phyloP scores from a whole-genome alignment of 768 basidiomycete genomes.

The Dioszegia crocea region DNA sequence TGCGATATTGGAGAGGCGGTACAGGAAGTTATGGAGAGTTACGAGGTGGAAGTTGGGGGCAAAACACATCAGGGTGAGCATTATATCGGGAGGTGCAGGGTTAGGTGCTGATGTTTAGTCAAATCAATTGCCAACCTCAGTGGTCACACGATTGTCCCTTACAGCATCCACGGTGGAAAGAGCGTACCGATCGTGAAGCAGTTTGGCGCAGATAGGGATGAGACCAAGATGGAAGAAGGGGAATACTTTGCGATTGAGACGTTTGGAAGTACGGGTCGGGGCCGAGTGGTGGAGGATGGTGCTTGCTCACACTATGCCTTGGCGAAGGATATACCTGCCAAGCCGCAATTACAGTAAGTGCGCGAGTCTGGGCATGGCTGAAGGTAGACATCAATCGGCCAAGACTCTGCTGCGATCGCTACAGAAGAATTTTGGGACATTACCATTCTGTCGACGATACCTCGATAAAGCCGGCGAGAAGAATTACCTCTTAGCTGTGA shows the following conservation, averaged over 20 bases:
- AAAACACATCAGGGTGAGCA: conserved; percentile 70
- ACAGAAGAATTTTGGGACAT: conserved; percentile 85
- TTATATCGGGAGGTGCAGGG: not conserved
- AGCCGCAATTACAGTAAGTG: conserved; percentile 60
- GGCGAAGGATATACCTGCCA: conserved; percentile 32
- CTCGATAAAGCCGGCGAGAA: conserved; percentile 87
- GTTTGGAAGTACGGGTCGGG: conserved; percentile 93
- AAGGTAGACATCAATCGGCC: conserved; percentile 61
- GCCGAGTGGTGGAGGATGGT: conserved; percentile 78
- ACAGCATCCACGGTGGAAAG: conserved; percentile 90
- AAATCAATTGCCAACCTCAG: conserved; percentile 91
- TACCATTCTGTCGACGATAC: conserved; percentile 93
- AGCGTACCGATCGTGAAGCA: conserved; percentile 84
- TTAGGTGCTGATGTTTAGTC: conserved; percentile 58
- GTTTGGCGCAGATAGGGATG: conserved; percentile 57
- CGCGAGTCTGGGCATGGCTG: conserved; percentile 49
- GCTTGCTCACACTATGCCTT: conserved; percentile 89
- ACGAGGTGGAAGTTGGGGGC: conserved; percentile 88
- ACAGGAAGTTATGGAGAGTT: conserved; percentile 98
- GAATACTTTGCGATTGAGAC: conserved; percentile 99
- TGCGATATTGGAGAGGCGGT: conserved; percentile 87
- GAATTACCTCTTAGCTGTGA: conserved; percentile 83
- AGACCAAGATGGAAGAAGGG: conserved; percentile 97
- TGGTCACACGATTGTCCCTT: conserved; percentile 84
- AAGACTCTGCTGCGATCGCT: conserved; percentile 82